Percentiles rank a stretch among this genome's conserved stretches.
These are phyloP conservation scores for Verticillium dahliae DNA, from an alignment of 2,329 filamentous ascomycete species.

Conservation along the genomic window DNA sequence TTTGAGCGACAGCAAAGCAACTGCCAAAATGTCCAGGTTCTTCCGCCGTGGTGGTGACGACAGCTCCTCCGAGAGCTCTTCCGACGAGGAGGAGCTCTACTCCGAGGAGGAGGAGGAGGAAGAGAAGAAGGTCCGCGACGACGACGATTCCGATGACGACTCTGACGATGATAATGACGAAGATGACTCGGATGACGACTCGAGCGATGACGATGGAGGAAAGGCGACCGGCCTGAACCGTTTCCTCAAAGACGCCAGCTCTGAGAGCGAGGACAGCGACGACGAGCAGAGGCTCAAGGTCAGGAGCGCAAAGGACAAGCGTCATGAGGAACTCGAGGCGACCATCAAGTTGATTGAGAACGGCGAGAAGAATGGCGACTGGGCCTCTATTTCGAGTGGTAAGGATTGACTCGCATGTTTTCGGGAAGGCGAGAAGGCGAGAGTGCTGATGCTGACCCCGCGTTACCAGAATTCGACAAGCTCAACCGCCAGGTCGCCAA, in stretches of 20 bases:
- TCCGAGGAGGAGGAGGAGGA: constrained; percentile 67
- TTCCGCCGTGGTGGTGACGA: constrained; percentile 92
- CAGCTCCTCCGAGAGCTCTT: constrained; percentile 93
- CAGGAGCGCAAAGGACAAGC: constrained; percentile 98
- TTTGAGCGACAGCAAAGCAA: constrained; percentile 11
- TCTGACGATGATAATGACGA: constrained; percentile 47
- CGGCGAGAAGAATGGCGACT: constrained; percentile 95
- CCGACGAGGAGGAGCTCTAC: constrained; percentile 95
- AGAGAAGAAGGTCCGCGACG: constrained; percentile 42
- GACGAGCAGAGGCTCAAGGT: constrained; percentile 81
- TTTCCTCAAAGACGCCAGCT: constrained; percentile 67
- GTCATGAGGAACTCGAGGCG: constrained; percentile 84
- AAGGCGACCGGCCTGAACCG: constrained; percentile 66
- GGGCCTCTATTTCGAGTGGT: constrained; percentile 88
- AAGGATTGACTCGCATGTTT: constrained; percentile 25
- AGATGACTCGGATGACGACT: constrained; percentile 41
- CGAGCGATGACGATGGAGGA: constrained; percentile 58
- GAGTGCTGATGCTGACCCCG: constrained; percentile 7
- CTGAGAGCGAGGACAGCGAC: constrained; percentile 79
- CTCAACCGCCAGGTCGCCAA: constrained; percentile 81
- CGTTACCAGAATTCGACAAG: constrained; percentile 82
- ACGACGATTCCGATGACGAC: constrained; percentile 44
- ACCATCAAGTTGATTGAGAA: constrained; percentile 92
- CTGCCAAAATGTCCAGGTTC: constrained; percentile 66
- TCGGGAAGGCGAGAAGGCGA: neutral